Conservation (phyloP, 116 monocot genomes). For the Zostera marina region DNA sequence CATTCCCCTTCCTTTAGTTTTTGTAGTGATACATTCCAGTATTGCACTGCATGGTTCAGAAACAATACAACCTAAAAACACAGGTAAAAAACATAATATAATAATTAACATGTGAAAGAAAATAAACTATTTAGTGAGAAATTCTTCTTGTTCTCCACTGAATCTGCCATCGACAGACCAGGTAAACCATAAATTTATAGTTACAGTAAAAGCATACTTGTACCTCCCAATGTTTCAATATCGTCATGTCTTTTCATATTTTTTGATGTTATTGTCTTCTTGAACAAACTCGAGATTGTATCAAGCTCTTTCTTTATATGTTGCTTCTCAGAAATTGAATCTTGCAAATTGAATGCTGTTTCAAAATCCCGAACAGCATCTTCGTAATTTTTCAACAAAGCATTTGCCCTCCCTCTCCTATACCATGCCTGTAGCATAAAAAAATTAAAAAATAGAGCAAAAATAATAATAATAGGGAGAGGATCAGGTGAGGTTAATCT, state of each 20-base stretch:
- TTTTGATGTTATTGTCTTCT: not conserved
- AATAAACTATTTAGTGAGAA: not conserved
- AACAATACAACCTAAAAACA: conserved; percentile 2
- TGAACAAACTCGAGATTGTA: conserved; percentile 8
- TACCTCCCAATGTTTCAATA: conserved; percentile 7
- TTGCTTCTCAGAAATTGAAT: conserved; percentile 37
- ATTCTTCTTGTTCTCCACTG: no score
- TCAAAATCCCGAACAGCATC: conserved; percentile 60
- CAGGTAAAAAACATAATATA: not conserved
- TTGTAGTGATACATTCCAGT: conserved; percentile 45
- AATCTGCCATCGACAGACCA: not conserved
- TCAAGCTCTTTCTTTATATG: conserved; percentile 60
- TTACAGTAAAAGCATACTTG: conserved; percentile 16
- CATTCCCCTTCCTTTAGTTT: conserved; percentile 73
- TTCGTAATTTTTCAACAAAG: conserved; percentile 35
- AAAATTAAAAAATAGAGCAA: not conserved
- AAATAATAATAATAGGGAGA: not conserved
- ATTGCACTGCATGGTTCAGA: not conserved
- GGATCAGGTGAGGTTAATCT: no score
- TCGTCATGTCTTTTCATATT: conserved; percentile 1
- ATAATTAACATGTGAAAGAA: not conserved
- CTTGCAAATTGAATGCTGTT: conserved; percentile 48
- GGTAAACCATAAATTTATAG: not conserved
- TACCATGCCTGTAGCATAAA: conserved; percentile 62
- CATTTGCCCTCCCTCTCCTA: conserved; percentile 76